Percentiles rank a stretch among this genome's conserved stretches.
phyloP scores from a whole-genome alignment of 768 basidiomycete genomes.

The Infundibulicybe gibba region DNA sequence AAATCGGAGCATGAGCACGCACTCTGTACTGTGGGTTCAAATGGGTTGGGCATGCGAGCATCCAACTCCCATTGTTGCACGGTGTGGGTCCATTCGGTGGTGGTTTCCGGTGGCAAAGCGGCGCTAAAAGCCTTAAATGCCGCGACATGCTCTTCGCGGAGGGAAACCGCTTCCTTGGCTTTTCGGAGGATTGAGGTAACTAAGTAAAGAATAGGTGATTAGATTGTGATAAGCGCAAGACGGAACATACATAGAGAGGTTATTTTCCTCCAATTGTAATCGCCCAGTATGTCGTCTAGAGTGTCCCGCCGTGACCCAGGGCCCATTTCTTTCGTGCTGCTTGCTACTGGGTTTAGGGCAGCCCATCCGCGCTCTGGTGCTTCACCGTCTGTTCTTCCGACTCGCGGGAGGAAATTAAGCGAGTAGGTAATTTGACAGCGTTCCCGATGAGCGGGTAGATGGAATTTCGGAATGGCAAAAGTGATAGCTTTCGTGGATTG shows the following conservation, averaged over 20 bases:
- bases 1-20: not conserved
- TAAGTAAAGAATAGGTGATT: not conserved
- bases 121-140: not conserved
- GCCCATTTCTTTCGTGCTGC: slow-evolving; percentile 32
- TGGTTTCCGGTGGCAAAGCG: not conserved
- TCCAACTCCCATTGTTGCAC: not conserved
- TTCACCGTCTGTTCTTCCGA: slow-evolving; percentile 30
- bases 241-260: too few species aligned
- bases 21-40: not conserved
- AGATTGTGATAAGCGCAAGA: not conserved
- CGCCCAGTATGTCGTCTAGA: slow-evolving; percentile 21
- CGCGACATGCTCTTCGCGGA: not conserved
- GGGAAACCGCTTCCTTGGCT: not conserved
- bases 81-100: not conserved
- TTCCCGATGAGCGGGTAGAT: slow-evolving; percentile 19
- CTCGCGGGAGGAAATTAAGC: slow-evolving; percentile 15
- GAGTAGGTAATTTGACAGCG: slow-evolving; percentile 18
- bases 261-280: slow-evolving; percentile 23
- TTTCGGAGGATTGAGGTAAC: not conserved
- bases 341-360: slow-evolving; percentile 17
- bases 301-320: slow-evolving; percentile 20
- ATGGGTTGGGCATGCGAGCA: not conserved
- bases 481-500: slow-evolving; percentile 2
- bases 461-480: slow-evolving; percentile 25
- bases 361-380: slow-evolving; percentile 27